phyloP scores from a whole-genome alignment of 140 eudicot species.

The Oenanthe javanica region DNA sequence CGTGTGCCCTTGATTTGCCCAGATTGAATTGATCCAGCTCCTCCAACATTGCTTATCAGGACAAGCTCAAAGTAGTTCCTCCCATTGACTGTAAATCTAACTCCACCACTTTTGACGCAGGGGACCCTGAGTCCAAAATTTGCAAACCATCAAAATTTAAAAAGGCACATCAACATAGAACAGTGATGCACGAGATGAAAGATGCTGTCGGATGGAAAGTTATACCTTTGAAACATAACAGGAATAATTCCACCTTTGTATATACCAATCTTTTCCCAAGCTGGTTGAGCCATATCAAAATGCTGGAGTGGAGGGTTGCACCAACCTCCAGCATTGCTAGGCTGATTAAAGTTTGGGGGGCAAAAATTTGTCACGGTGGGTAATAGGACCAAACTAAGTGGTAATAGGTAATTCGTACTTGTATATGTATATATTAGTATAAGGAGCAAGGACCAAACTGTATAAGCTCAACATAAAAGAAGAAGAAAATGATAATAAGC shows the following conservation, averaged over 20 bases:
- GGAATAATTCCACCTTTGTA: conserved; percentile 89
- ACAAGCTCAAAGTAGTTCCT: conserved; percentile 90
- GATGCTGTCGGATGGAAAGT: not conserved
- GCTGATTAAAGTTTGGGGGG: conserved; percentile 77
- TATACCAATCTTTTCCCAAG: conserved; percentile 94
- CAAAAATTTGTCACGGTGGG: conserved; percentile 80
- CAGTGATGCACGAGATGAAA: not conserved
- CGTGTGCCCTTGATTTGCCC: conserved; percentile 66
- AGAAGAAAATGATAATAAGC: not conserved
- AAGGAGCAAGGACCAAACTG: not conserved
- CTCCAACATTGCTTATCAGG: conserved; percentile 63
- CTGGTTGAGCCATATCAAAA: conserved; percentile 99
- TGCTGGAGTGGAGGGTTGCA: conserved; percentile 97
- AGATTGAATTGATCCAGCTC: conserved; percentile 66
- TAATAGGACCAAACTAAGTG: not conserved
- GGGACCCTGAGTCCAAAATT: conserved; percentile 55
- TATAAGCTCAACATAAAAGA: not conserved
- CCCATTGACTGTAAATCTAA: conserved; percentile 79
- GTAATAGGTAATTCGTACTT: not conserved
- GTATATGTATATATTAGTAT: not conserved
- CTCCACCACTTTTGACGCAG: conserved; percentile 83
- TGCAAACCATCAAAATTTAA: not conserved
- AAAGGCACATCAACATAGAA: not conserved
- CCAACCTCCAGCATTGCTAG: conserved; percentile 86
- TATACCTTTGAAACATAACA: conserved; percentile 67